These are phyloP conservation scores for Metschnikowia vanudenii DNA, from an alignment of 805 yeast genomes.

Conservation along the genomic window DNA sequence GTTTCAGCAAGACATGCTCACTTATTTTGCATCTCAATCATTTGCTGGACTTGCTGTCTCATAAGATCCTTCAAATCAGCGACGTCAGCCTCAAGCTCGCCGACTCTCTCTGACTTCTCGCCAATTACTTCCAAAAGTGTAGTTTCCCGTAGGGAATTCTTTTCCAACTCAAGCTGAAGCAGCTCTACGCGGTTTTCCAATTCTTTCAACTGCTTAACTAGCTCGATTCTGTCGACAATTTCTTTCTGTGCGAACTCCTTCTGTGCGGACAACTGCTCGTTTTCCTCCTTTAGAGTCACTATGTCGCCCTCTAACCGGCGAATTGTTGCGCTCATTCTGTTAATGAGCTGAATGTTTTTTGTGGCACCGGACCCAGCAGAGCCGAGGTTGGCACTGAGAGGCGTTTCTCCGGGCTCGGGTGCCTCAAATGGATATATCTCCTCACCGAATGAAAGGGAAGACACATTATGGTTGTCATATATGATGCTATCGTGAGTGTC, in stretches of 20 bases:
- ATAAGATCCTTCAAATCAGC: conserved; percentile 83
- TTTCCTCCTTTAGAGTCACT: conserved; percentile 60
- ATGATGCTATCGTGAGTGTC: conserved; percentile 2
- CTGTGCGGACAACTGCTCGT: conserved; percentile 50
- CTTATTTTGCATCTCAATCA: conserved; percentile 34
- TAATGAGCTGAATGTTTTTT: conserved; percentile 57
- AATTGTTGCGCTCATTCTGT: conserved; percentile 72
- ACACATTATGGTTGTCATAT: conserved; percentile 8
- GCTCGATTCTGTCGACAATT: conserved; percentile 44
- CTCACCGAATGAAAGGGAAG: conserved; percentile 43
- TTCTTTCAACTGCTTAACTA: conserved; percentile 27
- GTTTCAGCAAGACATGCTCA: no score
- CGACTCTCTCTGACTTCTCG: conserved; percentile 82
- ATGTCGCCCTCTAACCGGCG: conserved; percentile 81
- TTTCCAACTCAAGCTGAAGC: conserved; percentile 32
- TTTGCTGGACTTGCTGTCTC: conserved; percentile 80
- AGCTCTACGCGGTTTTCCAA: conserved; percentile 30
- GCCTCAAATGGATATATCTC: conserved; percentile 18
- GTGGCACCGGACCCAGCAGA: conserved; percentile 19
- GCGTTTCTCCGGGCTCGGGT: conserved; percentile 11
- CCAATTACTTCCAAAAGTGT: conserved; percentile 73
- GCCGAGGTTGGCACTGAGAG: conserved; percentile 5
- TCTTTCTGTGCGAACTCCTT: conserved; percentile 70
- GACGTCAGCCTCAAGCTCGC: conserved; percentile 85
- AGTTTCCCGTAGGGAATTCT: conserved; percentile 41